These are phyloP conservation scores for Fusarium staphyleae DNA, from an alignment of 2,329 filamentous ascomycete species.

Conservation along the genomic window DNA sequence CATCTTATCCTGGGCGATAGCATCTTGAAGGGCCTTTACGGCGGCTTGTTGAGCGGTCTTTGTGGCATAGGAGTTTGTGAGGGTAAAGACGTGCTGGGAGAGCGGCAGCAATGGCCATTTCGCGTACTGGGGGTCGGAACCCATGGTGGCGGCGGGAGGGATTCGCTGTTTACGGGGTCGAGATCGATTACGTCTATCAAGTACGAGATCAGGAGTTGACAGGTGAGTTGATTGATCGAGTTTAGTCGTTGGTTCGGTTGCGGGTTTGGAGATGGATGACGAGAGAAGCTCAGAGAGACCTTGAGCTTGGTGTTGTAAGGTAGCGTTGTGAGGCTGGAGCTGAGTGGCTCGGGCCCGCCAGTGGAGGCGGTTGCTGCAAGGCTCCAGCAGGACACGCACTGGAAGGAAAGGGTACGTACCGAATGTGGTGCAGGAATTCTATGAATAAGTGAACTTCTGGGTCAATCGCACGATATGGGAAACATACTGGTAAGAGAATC, in stretches of 20 bases:
- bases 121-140: conserved; percentile 83
- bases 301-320: conserved; percentile 34
- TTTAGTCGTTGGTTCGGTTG: conserved; percentile 12
- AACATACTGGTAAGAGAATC: too few relatives aligned
- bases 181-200: conserved; percentile 25
- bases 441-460: too few relatives aligned
- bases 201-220: not conserved
- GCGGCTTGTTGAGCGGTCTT: conserved; percentile 72
- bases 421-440: too few relatives aligned
- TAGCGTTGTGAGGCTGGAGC: conserved; percentile 31
- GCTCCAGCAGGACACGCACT: conserved; percentile 46
- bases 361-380: conserved; percentile 35
- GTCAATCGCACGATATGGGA: too few relatives aligned
- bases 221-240: not conserved
- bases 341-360: conserved; percentile 24
- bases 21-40: conserved; percentile 78
- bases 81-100: conserved; percentile 84
- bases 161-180: conserved; percentile 41
- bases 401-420: conserved; percentile 22
- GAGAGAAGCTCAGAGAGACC: conserved; percentile 35
- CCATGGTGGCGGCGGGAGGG: conserved; percentile 60
- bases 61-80: conserved; percentile 80
- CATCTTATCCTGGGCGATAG: conserved; percentile 85
- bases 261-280: conserved; percentile 36
- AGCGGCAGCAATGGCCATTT: conserved; percentile 84